Percentiles rank a stretch among this genome's conserved stretches.
phyloP scores from a whole-genome alignment of 2,329 filamentous ascomycete species.

The Diaporthe sp. region DNA sequence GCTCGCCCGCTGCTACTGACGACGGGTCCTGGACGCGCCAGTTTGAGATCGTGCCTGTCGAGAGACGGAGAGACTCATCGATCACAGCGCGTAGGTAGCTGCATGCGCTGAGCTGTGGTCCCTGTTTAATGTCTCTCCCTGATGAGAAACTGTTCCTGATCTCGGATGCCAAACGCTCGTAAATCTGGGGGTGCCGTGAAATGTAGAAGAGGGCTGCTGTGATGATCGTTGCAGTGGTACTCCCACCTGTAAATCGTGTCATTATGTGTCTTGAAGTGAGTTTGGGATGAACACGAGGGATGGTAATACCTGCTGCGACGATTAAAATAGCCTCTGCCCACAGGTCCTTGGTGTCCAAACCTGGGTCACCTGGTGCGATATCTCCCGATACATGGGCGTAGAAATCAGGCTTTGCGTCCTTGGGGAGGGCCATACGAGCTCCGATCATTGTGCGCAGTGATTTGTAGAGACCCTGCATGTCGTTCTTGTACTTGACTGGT shows the following conservation, averaged over 20 bases:
- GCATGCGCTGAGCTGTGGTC: constrained; percentile 3
- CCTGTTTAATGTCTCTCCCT: neutral
- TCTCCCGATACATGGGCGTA: neutral
- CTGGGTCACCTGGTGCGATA: neutral
- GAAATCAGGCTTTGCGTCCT: constrained; percentile 19
- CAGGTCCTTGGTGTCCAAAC: neutral
- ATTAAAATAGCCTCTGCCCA: constrained; percentile 12
- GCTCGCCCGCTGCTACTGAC: constrained; percentile 1
- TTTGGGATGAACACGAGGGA: neutral
- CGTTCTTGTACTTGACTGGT: neutral
- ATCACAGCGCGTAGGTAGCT: constrained; percentile 12
- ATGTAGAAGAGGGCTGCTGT: constrained; percentile 7
- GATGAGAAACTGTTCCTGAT: constrained; percentile 1
- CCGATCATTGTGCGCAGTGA: constrained; percentile 18
- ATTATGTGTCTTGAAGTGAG: neutral
- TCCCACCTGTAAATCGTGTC: neutral
- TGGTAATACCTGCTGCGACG: constrained; percentile 1
- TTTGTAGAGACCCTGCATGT: neutral
- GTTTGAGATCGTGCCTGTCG: neutral
- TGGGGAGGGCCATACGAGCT: neutral
- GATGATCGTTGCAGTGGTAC: constrained; percentile 8
- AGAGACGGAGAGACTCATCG: neutral
- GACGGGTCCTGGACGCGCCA: constrained; percentile 5
- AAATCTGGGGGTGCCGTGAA: neutral
- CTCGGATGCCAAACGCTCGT: constrained; percentile 1